Conservation (phyloP, 2,329 filamentous ascomycete genomes). For the Cladobotryum mycophilum region DNA sequence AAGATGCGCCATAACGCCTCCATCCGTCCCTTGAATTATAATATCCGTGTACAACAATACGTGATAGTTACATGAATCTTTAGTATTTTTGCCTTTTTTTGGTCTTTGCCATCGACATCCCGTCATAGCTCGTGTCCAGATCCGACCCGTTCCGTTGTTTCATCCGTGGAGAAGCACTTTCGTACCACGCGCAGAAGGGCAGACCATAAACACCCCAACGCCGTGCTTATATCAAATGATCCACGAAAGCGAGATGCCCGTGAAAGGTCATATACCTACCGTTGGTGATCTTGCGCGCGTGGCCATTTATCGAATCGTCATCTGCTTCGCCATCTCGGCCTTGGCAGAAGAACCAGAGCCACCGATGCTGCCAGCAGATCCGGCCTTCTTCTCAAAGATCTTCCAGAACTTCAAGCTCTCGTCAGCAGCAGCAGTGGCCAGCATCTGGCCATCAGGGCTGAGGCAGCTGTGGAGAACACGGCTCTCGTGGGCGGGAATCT, state of each 20-base stretch:
- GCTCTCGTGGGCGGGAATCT: conserved; percentile 96
- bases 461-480: conserved; percentile 94
- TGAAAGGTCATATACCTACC: conserved; percentile 43
- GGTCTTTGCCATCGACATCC: conserved; percentile 11
- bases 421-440: conserved; percentile 91
- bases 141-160: conserved; percentile 28
- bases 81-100: too few relatives aligned
- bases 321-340: conserved; percentile 85
- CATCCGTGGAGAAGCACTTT: conserved; percentile 42
- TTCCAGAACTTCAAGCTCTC: conserved; percentile 99
- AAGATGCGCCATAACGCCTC: not conserved
- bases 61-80: conserved; percentile 10
- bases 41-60: conserved; percentile 2
- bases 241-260: conserved; percentile 32
- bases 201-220: conserved; percentile 39
- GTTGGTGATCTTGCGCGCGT: conserved; percentile 23
- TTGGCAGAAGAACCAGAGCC: conserved; percentile 66
- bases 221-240: conserved; percentile 45
- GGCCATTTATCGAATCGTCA: conserved; percentile 72
- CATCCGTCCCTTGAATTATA: conserved; percentile 4
- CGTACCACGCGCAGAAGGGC: conserved; percentile 42
- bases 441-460: conserved; percentile 95
- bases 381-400: conserved; percentile 97
- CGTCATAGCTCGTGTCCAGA: conserved; percentile 20
- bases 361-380: conserved; percentile 57